Conservation (phyloP, 2,329 filamentous ascomycete species). For the Didymella exigua region DNA sequence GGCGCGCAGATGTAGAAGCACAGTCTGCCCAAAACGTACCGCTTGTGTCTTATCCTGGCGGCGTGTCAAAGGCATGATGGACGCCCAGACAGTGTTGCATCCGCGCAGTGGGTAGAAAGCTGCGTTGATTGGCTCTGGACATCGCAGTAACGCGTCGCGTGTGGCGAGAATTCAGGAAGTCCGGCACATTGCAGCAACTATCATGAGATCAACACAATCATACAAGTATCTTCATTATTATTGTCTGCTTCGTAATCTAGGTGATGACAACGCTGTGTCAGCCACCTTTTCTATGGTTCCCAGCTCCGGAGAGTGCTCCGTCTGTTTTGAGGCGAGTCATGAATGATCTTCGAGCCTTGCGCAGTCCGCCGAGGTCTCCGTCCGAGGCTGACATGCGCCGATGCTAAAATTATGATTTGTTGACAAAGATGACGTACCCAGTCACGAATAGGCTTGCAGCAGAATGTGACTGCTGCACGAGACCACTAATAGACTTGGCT, state of each 20-base stretch:
- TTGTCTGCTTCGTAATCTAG: background rate
- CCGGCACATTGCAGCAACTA: conserved; percentile 7
- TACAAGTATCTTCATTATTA: background rate
- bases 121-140: conserved; percentile 14
- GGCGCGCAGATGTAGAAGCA: conserved; percentile 31
- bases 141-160: background rate
- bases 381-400: conserved; percentile 24
- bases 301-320: background rate
- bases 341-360: conserved; percentile 8
- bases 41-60: conserved; percentile 22
- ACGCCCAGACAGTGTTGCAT: conserved; percentile 21
- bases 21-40: conserved; percentile 26
- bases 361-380: conserved; percentile 34
- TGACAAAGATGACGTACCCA: conserved; percentile 37
- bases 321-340: background rate
- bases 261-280: background rate
- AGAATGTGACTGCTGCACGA: conserved; percentile 35
- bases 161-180: conserved; percentile 13
- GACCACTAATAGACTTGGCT: conserved; percentile 29
- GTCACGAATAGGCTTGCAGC: conserved; percentile 12
- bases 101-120: background rate
- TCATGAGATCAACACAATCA: background rate
- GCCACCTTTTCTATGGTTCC: background rate
- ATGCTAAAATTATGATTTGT: conserved; percentile 25
- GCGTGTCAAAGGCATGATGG: conserved; percentile 32